Conservation (phyloP, 2,329 filamentous ascomycete species). For the Pseudopyricularia cyperi region DNA sequence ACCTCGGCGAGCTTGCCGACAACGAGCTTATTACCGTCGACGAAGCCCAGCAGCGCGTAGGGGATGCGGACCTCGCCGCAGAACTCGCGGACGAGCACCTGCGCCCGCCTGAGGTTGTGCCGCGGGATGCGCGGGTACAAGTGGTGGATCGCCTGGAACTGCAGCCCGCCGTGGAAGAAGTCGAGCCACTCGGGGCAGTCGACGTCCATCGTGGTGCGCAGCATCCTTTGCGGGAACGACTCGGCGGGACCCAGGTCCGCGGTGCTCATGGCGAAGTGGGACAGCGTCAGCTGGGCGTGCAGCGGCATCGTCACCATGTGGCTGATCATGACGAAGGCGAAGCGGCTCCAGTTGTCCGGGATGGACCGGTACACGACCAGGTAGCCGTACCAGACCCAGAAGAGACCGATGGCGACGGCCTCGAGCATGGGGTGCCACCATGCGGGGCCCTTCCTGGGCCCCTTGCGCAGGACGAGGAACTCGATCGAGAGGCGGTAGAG, state of each 20-base stretch:
- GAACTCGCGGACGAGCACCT: conserved; percentile 67
- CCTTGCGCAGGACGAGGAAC: conserved; percentile 57
- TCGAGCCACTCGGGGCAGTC: conserved; percentile 82
- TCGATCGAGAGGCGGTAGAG: conserved; percentile 73
- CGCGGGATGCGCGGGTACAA: conserved; percentile 72
- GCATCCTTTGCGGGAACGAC: conserved; percentile 81
- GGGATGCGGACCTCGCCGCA: conserved; percentile 72
- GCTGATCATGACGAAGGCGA: conserved; percentile 66
- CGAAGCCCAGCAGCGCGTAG: conserved; percentile 76
- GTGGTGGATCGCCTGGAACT: conserved; percentile 84
- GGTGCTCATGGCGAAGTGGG: conserved; percentile 89
- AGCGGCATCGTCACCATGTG: conserved; percentile 71
- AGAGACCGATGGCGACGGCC: conserved; percentile 60
- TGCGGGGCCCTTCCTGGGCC: conserved; percentile 61
- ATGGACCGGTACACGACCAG: conserved; percentile 62
- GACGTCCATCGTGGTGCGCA: conserved; percentile 88
- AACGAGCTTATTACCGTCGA: conserved; percentile 71
- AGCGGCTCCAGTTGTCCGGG: conserved; percentile 53
- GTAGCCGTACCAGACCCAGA: conserved; percentile 83
- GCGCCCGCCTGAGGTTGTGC: conserved; percentile 66
- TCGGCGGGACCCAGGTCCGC: conserved; percentile 71
- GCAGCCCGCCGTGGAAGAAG: conserved; percentile 77
- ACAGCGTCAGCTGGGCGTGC: conserved; percentile 82
- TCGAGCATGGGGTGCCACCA: conserved; percentile 81
- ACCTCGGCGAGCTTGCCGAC: conserved; percentile 67